Base-by-base conservation (phyloP, 2,329 filamentous ascomycete species). In the Apiospora aurea region DNA sequence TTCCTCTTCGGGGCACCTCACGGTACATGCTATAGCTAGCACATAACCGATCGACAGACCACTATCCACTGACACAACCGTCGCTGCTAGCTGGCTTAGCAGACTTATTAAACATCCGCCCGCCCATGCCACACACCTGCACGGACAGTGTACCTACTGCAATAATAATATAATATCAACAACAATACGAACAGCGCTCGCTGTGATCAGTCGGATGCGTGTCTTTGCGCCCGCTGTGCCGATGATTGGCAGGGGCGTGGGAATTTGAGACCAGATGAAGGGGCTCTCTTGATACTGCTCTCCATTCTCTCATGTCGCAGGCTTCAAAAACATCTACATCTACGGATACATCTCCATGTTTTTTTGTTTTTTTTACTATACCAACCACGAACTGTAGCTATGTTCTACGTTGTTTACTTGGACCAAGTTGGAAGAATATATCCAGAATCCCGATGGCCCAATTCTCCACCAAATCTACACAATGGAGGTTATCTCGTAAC, bases 21-120 rank as follows among this genome's bases (percentile, higher is more conserved):
- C 53, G 53, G 53, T 38, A 61, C 16, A 26, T 29, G 34, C 14
- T 16, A 8, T 34, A 38, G 16, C 29, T n/a, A 29, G 57, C 34
- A 43, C 57, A 64, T 38, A 10, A n/a, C 41, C 21, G 57, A 64
- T 64, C 57, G 57, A 38, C 57, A 64, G 57, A 7, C 57, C 57
- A 64, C 57, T 64, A 41, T 41, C 57, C 57, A 64, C 57, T 64
- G 57, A 64, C 34, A 64, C 57, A 64, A 64, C 57, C 57, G 57
- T 64, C 57, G 57, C 57, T 64, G 18, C 38, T 64, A 64, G 57
- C 57, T 64, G 57, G 29, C 21, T 34, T 64, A n/a, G 57, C 34
- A 64, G 53, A 21, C 53, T 64, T 64, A 64, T 64, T 64, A 41
- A 64, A 64, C 57, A 64, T 64, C 57, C 34, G 57, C 34, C 57